A percentile compares a stretch with the other conserved stretches of the same genome.
phyloP scores from a whole-genome alignment of 2,329 filamentous ascomycete species.

The Fusarium buxicola region DNA sequence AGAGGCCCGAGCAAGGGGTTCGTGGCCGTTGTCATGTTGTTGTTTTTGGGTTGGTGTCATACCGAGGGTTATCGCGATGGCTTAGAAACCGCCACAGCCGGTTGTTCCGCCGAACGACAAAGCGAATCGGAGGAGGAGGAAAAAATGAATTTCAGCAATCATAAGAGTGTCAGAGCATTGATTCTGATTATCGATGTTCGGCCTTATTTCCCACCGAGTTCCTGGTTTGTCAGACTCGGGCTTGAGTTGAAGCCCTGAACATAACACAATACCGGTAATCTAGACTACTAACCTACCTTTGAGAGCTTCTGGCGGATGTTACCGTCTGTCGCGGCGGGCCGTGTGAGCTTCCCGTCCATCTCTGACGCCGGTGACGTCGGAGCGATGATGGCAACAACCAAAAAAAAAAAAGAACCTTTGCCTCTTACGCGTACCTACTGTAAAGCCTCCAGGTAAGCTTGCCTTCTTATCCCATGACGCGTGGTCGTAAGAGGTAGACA shows the following conservation, averaged over 20 bases:
- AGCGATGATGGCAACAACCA: background rate
- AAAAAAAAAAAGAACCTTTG: background rate
- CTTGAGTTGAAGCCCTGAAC: too few species aligned
- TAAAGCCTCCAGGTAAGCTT: background rate
- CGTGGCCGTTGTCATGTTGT: background rate
- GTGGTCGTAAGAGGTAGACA: background rate
- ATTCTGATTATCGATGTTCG: too few species aligned
- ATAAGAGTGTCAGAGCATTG: background rate
- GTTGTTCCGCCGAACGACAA: background rate
- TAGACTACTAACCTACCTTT: too few species aligned
- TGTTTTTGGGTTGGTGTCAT: background rate
- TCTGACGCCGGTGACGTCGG: conserved; percentile 31
- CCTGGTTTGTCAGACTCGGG: too few species aligned
- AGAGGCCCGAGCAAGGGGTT: background rate
- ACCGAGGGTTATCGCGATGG: background rate
- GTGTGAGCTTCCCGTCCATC: conserved; percentile 21
- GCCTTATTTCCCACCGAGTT: too few species aligned
- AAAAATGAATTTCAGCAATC: background rate
- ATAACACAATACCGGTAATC: too few species aligned
- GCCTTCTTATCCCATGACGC: background rate
- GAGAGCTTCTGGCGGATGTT: conserved; percentile 17
- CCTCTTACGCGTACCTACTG: too few species aligned
- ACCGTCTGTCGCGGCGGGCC: conserved; percentile 27
- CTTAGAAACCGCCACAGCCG: background rate
- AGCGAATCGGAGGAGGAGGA: background rate